phyloP scores from a whole-genome alignment of 805 yeast species.

The Lipomyces kockii region DNA sequence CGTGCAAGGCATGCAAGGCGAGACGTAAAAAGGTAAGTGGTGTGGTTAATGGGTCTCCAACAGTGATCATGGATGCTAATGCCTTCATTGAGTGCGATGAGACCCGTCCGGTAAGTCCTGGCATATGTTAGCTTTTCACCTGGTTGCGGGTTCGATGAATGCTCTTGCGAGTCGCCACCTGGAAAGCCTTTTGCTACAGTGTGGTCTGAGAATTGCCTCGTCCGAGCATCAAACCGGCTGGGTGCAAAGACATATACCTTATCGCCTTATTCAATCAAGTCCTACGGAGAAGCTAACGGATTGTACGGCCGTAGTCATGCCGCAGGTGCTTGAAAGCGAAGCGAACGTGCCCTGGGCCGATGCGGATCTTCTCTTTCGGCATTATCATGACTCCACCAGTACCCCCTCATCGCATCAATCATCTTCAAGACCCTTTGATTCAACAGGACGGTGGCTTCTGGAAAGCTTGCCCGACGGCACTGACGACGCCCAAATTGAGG shows the following conservation, averaged over 20 bases:
- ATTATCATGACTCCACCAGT: neutral
- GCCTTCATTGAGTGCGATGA: neutral
- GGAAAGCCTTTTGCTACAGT: no score
- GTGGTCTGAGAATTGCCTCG: neutral
- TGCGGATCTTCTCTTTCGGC: neutral
- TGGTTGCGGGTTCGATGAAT: no score
- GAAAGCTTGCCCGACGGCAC: neutral
- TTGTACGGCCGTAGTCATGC: neutral
- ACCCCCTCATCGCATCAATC: no score
- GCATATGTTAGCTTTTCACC: no score
- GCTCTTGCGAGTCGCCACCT: no score
- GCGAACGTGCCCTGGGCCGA: neutral
- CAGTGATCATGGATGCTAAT: neutral
- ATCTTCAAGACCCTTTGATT: no score
- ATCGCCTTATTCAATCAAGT: no score
- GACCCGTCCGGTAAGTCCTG: neutral
- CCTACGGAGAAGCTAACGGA: no score
- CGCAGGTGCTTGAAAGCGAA: neutral
- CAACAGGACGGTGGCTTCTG: neutral
- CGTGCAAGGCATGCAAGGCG: conserved; percentile 1
- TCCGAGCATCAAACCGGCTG: neutral
- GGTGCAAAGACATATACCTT: no score
- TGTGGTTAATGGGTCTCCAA: neutral
- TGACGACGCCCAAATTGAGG: neutral
- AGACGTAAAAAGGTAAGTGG: neutral